Evolutionary conservation across 2,329 filamentous ascomycete species (phyloP).

Genomic region (Cladorrhinum sp.): DNA sequence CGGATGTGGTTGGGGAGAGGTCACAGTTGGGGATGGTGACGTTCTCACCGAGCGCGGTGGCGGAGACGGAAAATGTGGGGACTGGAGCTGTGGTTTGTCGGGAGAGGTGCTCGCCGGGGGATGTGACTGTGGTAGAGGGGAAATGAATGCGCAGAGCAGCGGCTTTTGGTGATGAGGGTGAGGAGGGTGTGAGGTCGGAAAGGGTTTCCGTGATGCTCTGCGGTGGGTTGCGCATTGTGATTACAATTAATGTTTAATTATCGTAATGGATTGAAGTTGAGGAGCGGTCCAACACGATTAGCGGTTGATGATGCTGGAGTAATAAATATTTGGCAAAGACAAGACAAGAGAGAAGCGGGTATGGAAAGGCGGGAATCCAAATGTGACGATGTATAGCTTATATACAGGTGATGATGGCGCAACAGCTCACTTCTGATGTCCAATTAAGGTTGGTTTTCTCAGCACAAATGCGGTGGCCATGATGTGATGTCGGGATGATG

Average conservation of each 20-base stretch:
- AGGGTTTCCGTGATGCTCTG: conserved; percentile 13
- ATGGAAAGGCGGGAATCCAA: too few species aligned
- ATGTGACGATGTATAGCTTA: not conserved
- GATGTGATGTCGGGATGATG: not conserved
- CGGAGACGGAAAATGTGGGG: conserved; percentile 18
- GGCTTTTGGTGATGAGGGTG: not conserved
- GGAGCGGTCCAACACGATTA: too few species aligned
- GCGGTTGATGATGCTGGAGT: too few species aligned
- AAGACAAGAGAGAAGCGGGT: too few species aligned
- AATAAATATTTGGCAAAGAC: too few species aligned
- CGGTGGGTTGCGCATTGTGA: conserved; percentile 21
- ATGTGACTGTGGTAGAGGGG: conserved; percentile 13
- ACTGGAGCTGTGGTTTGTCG: conserved; percentile 4
- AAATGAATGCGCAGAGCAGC: conserved; percentile 22
- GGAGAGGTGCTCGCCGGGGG: conserved; percentile 13
- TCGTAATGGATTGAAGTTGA: too few species aligned
- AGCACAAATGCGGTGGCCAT: not conserved
- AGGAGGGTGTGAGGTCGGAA: conserved; percentile 10
- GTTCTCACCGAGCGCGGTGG: conserved; percentile 14
- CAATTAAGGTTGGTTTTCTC: not conserved
- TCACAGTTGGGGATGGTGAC: conserved; percentile 21
- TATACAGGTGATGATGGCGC: not conserved
- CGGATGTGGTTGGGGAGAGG: conserved; percentile 16
- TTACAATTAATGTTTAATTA: too few species aligned
- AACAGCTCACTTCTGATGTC: not conserved